Evolutionary conservation across 2,329 filamentous ascomycete species (phyloP).

Genomic region (Celoporthe dispersa): DNA sequence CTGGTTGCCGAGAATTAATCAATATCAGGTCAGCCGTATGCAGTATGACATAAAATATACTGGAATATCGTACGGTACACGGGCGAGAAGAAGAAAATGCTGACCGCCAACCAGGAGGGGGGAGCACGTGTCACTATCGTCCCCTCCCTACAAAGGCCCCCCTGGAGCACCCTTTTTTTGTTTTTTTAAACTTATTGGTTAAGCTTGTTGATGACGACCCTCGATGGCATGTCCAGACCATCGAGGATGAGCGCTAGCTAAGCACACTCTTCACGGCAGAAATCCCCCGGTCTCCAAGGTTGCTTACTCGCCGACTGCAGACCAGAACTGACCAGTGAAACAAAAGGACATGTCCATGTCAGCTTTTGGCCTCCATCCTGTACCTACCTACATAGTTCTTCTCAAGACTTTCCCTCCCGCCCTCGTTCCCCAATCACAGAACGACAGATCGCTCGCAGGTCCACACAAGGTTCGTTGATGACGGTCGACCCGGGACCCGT

Average conservation of each 20-base stretch:
- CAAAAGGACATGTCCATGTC: neutral
- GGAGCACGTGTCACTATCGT: neutral
- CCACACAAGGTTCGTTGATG: neutral
- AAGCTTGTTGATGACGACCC: neutral
- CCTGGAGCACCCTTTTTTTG: neutral
- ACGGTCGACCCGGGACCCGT: neutral
- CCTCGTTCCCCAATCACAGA: neutral
- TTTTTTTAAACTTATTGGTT: neutral
- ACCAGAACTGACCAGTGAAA: neutral
- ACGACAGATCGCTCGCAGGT: neutral
- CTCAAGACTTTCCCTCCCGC: no score
- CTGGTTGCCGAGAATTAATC: neutral
- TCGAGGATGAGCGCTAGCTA: neutral
- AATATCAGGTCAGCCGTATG: neutral
- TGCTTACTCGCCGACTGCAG: conserved; percentile 2
- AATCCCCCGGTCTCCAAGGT: neutral
- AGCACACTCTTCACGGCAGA: neutral
- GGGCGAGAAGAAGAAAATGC: neutral
- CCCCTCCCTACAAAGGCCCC: neutral
- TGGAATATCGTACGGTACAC: neutral
- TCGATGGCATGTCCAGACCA: neutral
- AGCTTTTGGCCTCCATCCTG: neutral
- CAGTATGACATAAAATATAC: neutral
- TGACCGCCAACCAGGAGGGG: neutral
- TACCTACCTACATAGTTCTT: neutral